These are phyloP conservation scores for Xenosphaeropsis pyriputrescens DNA, from an alignment of 2,329 filamentous ascomycete species.

Conservation along the genomic window DNA sequence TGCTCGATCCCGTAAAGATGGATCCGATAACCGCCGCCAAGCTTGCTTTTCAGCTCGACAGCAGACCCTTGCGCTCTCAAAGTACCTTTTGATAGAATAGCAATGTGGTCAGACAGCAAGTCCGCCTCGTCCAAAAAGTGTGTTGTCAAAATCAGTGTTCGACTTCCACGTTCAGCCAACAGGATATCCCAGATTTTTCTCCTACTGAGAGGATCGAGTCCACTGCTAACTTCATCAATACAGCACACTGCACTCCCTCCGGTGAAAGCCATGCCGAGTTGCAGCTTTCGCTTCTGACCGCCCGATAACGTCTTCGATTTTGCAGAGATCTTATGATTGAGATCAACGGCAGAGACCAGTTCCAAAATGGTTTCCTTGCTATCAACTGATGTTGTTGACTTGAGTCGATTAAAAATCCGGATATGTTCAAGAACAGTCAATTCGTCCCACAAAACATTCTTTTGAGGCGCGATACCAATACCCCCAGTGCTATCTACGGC, in stretches of 20 bases:
- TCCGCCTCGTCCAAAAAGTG: constrained; percentile 94
- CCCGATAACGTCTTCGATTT: constrained; percentile 68
- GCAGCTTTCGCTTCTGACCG: constrained; percentile 83
- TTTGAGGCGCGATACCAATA: constrained; percentile 78
- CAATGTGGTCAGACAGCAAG: constrained; percentile 76
- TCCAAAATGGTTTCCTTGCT: constrained; percentile 41
- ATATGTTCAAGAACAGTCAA: constrained; percentile 79
- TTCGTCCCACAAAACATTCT: constrained; percentile 88
- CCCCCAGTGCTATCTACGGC: constrained; percentile 65
- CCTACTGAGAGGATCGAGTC: constrained; percentile 73
- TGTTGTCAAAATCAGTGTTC: constrained; percentile 79
- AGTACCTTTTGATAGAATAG: constrained; percentile 71
- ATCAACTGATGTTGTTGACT: constrained; percentile 43
- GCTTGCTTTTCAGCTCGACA: constrained; percentile 67
- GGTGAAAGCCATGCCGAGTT: constrained; percentile 90
- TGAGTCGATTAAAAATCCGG: constrained; percentile 68
- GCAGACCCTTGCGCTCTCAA: constrained; percentile 74
- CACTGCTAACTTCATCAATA: constrained; percentile 81
- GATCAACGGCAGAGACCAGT: constrained; percentile 57
- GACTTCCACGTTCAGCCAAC: constrained; percentile 63
- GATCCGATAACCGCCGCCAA: constrained; percentile 76
- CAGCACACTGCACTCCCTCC: constrained; percentile 81
- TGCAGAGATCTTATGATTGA: constrained; percentile 59
- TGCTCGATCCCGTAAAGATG: constrained; percentile 43
- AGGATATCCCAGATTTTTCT: constrained; percentile 93